Base-by-base conservation (phyloP, 2,329 filamentous ascomycete species). In the Corinectria fuckeliana region DNA sequence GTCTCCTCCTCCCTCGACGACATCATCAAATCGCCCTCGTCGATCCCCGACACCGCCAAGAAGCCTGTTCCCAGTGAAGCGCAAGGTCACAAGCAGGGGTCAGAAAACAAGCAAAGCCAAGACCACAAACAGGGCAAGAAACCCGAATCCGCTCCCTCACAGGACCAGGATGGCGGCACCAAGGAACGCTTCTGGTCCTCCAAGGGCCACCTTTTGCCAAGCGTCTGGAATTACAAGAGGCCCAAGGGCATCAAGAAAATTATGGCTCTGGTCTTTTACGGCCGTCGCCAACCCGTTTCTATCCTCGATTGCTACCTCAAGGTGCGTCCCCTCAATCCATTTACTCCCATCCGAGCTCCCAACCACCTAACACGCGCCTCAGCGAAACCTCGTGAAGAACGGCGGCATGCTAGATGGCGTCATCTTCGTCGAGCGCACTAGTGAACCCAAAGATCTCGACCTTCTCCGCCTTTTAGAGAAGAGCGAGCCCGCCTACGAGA, bases 271-370 rank as follows among this genome's bases (percentile, higher is more conserved):
- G 77, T 82, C 1, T 82, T 82, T 56, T 82, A 75, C 59, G 80
- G 80, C 18, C 75, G 80, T 14, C 76, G 75, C 49, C 70, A 74
- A 55, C 76, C 77, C 9, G 77, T 81, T 21, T 76, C 79, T 28
- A 76, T 82, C 25, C 64, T 82, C 38, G 79, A 81, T 60, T 82
- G 80, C 58, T 82, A 82, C 59, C 66, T 79, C 32, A 75, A 77
- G 73, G 74, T 78, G 66, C 13, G 49, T 26, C 8, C 5, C 10
- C 5, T 36, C 11, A 18, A 18, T 65, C 26, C 44, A 51, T 55
- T 20, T 9, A 21, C 21, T 3, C n/a, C 5, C 21, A 14, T 28
- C 14, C 11, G 23, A 18, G n/a, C 18, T 11, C n/a, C 32, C 7
- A 18, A 20, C 68, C 25, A 10, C 25, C 8, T n/a, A 6, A 18